Evolutionary conservation across 805 yeast species (phyloP).

Genomic region (Ogataea kodamae): DNA sequence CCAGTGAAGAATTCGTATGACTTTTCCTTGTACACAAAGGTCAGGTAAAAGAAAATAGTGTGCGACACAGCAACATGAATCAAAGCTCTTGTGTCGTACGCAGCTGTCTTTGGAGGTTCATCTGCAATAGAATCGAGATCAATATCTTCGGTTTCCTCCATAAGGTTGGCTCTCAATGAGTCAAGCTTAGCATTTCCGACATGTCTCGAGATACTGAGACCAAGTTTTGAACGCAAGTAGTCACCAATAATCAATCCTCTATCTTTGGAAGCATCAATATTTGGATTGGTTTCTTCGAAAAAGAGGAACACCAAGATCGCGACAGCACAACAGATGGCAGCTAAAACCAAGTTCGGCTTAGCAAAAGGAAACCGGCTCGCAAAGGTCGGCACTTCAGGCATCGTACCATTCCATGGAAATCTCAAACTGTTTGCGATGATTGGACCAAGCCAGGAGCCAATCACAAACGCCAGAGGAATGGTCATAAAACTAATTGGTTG

Average conservation of each 20-base stretch:
- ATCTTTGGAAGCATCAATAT: background rate
- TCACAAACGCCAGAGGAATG: conserved; percentile 1
- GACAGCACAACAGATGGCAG: background rate
- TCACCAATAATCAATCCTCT: conserved; percentile 1
- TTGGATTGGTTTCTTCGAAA: conserved; percentile 1
- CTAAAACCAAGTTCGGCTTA: conserved; percentile 1
- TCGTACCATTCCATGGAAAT: conserved; percentile 2
- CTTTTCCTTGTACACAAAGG: background rate
- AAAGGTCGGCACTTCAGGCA: conserved; percentile 1
- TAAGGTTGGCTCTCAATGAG: background rate
- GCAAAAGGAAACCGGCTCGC: conserved; percentile 2
- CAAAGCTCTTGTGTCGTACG: background rate
- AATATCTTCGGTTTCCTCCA: background rate
- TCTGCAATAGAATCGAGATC: background rate
- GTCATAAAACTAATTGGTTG: conserved; percentile 1
- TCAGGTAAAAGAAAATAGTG: background rate
- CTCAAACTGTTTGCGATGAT: conserved; percentile 1
- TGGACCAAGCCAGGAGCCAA: conserved; percentile 1
- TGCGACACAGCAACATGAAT: background rate
- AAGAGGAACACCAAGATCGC: conserved; percentile 1
- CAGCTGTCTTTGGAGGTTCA: background rate
- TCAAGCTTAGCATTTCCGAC: background rate
- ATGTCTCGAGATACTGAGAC: background rate
- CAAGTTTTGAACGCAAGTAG: background rate
- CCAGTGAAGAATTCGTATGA: conserved; percentile 1